phyloP scores from a whole-genome alignment of 2,329 filamentous ascomycete genomes.

The Tolypocladium pustulatum region DNA sequence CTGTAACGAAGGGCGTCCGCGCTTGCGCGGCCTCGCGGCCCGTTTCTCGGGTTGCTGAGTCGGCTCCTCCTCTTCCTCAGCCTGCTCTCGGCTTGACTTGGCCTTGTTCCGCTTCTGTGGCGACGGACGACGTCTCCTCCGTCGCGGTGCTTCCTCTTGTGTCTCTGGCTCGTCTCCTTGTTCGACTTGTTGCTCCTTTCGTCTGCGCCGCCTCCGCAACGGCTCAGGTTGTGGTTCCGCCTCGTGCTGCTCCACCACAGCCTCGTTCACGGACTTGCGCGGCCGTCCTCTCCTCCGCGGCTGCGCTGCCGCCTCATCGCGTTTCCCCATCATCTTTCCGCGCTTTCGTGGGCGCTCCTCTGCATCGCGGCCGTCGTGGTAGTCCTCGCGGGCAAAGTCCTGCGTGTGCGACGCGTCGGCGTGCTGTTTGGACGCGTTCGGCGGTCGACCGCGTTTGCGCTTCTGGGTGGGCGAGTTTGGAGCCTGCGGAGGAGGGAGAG shows the following conservation, averaged over 20 bases:
- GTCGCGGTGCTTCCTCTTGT: background rate
- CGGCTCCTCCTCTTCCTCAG: background rate
- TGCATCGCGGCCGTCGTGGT: slow-evolving; percentile 15
- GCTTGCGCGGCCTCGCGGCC: slow-evolving; percentile 5
- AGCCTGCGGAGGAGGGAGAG: slow-evolving; percentile 7
- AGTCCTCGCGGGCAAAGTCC: background rate
- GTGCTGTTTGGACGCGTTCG: slow-evolving; percentile 26
- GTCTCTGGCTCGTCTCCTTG: slow-evolving; percentile 7
- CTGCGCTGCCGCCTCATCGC: slow-evolving; percentile 16
- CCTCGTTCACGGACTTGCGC: background rate
- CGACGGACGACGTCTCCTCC: slow-evolving; percentile 10
- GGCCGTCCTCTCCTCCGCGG: background rate
- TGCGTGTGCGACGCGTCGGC: slow-evolving; percentile 7
- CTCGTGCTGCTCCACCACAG: background rate
- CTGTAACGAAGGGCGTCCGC: slow-evolving; percentile 11
- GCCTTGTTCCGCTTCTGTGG: slow-evolving; percentile 1
- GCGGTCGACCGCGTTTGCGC: slow-evolving; percentile 32
- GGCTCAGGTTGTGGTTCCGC: slow-evolving; percentile 4
- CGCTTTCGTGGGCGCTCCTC: slow-evolving; percentile 13
- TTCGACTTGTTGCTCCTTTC: background rate
- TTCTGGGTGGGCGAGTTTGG: slow-evolving; percentile 20
- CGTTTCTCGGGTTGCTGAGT: background rate
- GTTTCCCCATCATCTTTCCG: slow-evolving; percentile 10
- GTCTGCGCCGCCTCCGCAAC: slow-evolving; percentile 1
- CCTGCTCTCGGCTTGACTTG: slow-evolving; percentile 1